Evolutionary conservation across 805 yeast genomes (phyloP), one percentile per base, ranked within the genome.

Genomic region (Sugiyamaella valdiviana): DNA sequence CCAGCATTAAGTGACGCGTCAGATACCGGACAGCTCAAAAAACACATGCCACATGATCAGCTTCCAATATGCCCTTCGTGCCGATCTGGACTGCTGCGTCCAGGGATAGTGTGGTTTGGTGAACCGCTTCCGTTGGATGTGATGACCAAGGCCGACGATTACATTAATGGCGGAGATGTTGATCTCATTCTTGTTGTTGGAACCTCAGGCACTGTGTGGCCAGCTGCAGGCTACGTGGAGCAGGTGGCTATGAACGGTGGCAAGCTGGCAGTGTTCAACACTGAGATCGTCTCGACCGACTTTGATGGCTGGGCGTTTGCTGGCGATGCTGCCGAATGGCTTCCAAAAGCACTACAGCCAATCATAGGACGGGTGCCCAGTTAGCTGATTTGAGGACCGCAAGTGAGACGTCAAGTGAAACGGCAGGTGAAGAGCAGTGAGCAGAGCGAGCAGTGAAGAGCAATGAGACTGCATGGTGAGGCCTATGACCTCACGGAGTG

Each of bases 71-170:
- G 97, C 62, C 95, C 96, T 0, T 67, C 67, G 9, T 89, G 97
- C 61, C 61, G 69, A n/a, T 73, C 71, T 3, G 83, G 82, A 0
- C 61, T 84, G 10, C 66, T 89, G 50, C 71, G 96, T 19, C 97
- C 97, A 0, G 95, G 93, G 0, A 95, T 89, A 2, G 90, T 88
- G 5, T 89, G 96, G 96, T 87, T 84, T 66, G 96, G 96, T n/a
- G 97, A 89, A 64, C 75, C 88, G 14, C 67, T 89, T 40, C 87
- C 95, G 0, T 63, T 85, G 47, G 67, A 67, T 42, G 75, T 73
- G 10, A 75, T 89, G 49, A 82, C 80, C 51, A 67, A 67, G 39
- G 87, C 86, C 4, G 96, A 88, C 65, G 78, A 76, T 39, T 88
- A 85, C 57, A 72, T 87, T 5, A 74, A 78, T 54, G 59, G 69